A percentile compares a stretch with the other conserved stretches of the same genome.
Conservation (phyloP, 257 asterid species). For the Voacanga thouarsii region DNA sequence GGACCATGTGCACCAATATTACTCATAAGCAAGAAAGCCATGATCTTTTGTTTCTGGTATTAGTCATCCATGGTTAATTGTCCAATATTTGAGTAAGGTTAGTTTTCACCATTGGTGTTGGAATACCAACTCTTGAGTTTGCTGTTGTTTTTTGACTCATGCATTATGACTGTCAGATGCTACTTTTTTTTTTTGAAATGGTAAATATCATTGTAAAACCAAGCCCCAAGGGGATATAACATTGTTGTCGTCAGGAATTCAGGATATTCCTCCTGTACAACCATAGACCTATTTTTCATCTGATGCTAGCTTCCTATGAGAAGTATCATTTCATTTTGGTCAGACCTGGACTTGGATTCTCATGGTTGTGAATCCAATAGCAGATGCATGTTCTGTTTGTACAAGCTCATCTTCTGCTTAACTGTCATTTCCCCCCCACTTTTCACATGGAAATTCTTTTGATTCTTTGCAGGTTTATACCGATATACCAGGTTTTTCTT, state of each 20-base stretch:
- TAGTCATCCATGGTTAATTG: too few relatives aligned
- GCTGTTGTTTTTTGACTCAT: too few relatives aligned
- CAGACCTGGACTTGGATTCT: not conserved
- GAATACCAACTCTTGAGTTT: too few relatives aligned
- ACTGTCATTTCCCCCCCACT: not conserved
- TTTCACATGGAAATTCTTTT: conserved; percentile 14
- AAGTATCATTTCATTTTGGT: not conserved
- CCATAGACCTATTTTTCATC: not conserved
- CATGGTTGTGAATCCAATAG: not conserved
- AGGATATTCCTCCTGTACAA: not conserved
- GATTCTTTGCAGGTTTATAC: conserved; percentile 45
- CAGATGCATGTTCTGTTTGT: not conserved
- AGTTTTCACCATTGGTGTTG: too few relatives aligned
- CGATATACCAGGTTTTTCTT: conserved; percentile 75
- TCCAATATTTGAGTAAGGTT: too few relatives aligned
- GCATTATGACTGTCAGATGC: too few relatives aligned
- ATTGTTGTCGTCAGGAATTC: not conserved
- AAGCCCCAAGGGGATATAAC: too few relatives aligned
- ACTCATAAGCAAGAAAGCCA: not conserved
- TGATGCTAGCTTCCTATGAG: not conserved
- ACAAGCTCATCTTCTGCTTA: not conserved
- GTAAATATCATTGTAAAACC: too few relatives aligned
- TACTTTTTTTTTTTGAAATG: too few relatives aligned
- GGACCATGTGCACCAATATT: not conserved
- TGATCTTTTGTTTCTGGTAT: not conserved